Evolutionary conservation across 75 land plant species (phyloP).

Genomic region (Ceratopteris richardii): DNA sequence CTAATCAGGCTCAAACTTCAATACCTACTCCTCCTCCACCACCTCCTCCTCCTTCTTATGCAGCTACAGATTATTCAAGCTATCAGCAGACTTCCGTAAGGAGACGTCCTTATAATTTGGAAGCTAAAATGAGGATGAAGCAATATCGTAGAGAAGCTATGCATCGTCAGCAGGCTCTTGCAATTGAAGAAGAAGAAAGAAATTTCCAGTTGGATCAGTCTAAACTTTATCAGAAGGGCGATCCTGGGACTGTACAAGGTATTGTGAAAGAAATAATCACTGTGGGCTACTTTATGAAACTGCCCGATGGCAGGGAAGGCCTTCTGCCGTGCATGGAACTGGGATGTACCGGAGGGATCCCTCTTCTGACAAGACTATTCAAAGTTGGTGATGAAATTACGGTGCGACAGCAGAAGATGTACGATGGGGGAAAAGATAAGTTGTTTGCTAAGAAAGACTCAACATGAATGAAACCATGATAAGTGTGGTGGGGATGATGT

Average conservation of each 20-base stretch:
- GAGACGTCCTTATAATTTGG: conserved; percentile 8
- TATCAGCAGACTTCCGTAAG: conserved; percentile 3
- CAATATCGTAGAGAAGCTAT: conserved; percentile 2
- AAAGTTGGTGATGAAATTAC: conserved; percentile 7
- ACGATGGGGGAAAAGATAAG: background rate
- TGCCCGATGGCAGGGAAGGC: conserved; percentile 5
- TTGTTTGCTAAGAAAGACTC: background rate
- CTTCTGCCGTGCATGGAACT: background rate
- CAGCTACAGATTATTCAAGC: too few relatives aligned
- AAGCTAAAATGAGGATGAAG: conserved; percentile 7
- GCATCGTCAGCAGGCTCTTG: background rate
- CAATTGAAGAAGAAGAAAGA: conserved; percentile 1
- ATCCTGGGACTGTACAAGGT: conserved; percentile 7
- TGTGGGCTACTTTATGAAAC: background rate
- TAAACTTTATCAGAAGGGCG: conserved; percentile 3
- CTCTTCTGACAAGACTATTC: background rate
- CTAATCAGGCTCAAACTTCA: too few relatives aligned
- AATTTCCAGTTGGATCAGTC: conserved; percentile 4
- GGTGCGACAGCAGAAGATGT: background rate
- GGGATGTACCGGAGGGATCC: conserved; percentile 4
- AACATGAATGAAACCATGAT: too few relatives aligned
- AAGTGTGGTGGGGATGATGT: too few relatives aligned
- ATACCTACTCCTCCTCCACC: too few relatives aligned
- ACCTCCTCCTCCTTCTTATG: too few relatives aligned
- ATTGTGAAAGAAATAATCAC: conserved; percentile 1